Evolutionary conservation across 2,329 filamentous ascomycete genomes (phyloP), one percentile per base, ranked within the genome.

Genomic region (Botrytis elliptica): DNA sequence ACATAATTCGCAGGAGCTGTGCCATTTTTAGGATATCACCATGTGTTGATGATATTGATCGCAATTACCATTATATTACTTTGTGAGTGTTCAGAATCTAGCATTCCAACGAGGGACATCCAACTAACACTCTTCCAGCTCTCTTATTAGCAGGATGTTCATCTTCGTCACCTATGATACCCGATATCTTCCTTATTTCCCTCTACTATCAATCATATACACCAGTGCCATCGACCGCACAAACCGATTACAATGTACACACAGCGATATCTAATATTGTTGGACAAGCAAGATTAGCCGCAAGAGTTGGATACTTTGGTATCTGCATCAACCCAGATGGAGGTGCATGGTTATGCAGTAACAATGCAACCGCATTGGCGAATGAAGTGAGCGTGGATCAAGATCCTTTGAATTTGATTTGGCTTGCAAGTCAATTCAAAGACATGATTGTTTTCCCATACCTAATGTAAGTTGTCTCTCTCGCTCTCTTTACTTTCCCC

Each of bases 391-490:
- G 89, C 33, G 90, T 97, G 60, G 94, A 98, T 81, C 93, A 98
- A 83, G 96, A 99, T 84, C 96, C 96, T 57, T 86, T 99, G 81
- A 99, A 99, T 83, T 85, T 99, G 80, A 95, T 99, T 79, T 99
- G 95, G 96, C 89, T 99, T 72, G 95, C 96, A 38, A 91, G 92
- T 79, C 97, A 97, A 77, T 99, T 99, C 85, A 98, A 98, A 84
- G 94, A 98, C 83, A 95, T 95, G 84, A 96, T 99, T 82, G 95
- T 99, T 63, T 99, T 99, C 82, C 96, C 96, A 16, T 99, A 98
- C 81, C 85, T 99, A 33, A 91, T 99, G 92, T 96, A 83, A 86
- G 93, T 86, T 78, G 14, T 36, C 14, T 63, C n/a, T 38, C 38
- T 65, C 29, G 25, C 18, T 46, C n/a, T 55, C 16, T 38, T 46